These are phyloP conservation scores for Aspergillus sp. DNA, from an alignment of 2,329 filamentous ascomycete genomes.

Conservation along the genomic window DNA sequence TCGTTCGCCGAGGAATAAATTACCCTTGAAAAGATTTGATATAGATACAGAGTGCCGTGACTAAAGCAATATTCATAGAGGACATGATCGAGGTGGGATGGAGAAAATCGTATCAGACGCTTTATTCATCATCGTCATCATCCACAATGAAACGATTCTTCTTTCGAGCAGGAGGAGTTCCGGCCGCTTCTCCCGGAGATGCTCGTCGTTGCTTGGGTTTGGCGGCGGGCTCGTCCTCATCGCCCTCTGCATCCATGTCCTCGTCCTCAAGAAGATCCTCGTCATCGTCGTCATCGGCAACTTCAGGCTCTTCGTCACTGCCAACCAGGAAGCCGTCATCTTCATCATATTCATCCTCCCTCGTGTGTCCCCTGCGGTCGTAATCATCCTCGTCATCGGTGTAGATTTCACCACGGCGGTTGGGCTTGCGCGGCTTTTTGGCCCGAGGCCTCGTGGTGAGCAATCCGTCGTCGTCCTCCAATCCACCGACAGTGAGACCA, in stretches of 20 bases:
- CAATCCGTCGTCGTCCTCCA: constrained; percentile 59
- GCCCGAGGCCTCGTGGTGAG: constrained; percentile 41
- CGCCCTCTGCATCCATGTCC: constrained; percentile 47
- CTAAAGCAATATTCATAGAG: constrained; percentile 6
- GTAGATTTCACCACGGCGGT: constrained; percentile 50
- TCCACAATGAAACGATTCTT: constrained; percentile 50
- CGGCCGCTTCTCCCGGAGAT: constrained; percentile 25
- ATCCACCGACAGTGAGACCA: constrained; percentile 55
- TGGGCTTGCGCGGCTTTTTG: constrained; percentile 38
- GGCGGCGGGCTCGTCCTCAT: constrained; percentile 34
- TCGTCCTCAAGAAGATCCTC: constrained; percentile 45
- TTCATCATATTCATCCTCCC: constrained; percentile 80
- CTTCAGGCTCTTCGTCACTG: constrained; percentile 50
- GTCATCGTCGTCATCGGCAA: constrained; percentile 45
- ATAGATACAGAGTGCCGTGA: constrained; percentile 11
- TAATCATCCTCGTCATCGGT: constrained; percentile 52
- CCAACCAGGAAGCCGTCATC: constrained; percentile 72
- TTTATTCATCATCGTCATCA: constrained; percentile 49
- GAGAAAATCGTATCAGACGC: constrained; percentile 5
- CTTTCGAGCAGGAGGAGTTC: constrained; percentile 42
- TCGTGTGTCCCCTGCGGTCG: constrained; percentile 47
- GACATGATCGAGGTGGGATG: background rate
- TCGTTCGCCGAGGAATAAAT: constrained; percentile 1
- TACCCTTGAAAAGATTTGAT: constrained; percentile 2
- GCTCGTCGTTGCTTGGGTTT: constrained; percentile 30